These are phyloP conservation scores for Dendrothele bispora DNA, from an alignment of 768 basidiomycete species.

Conservation along the genomic window DNA sequence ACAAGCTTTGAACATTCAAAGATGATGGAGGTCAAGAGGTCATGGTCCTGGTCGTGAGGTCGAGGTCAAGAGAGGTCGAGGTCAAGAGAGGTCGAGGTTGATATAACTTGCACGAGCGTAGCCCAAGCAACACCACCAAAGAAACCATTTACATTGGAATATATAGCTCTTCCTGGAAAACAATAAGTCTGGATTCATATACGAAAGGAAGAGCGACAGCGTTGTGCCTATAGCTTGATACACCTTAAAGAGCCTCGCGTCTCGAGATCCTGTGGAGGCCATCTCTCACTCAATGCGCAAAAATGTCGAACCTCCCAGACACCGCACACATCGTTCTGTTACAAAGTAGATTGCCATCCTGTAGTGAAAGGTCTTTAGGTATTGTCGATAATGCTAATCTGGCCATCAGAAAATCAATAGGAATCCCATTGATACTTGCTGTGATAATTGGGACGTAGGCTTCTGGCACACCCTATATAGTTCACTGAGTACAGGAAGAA, in stretches of 20 bases:
- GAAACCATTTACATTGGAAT: slow-evolving; percentile 97
- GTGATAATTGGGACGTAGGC: slow-evolving; percentile 96
- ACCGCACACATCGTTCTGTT: slow-evolving; percentile 92
- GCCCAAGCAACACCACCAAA: slow-evolving; percentile 99
- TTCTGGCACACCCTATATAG: slow-evolving; percentile 93
- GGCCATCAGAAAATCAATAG: slow-evolving; percentile 93
- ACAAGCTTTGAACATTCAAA: too few species aligned
- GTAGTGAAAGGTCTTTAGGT: slow-evolving; percentile 86
- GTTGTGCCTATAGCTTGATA: slow-evolving; percentile 96
- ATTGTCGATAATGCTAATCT: slow-evolving; percentile 82
- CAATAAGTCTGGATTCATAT: not conserved
- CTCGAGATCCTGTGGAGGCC: slow-evolving; percentile 71
- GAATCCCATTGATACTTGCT: slow-evolving; percentile 86
- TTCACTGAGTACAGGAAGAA: not conserved
- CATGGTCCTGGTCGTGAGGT: too few species aligned
- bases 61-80: too few species aligned
- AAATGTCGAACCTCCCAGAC: slow-evolving; percentile 71
- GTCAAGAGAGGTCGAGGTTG: too few species aligned
- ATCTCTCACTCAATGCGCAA: not conserved
- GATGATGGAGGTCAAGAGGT: too few species aligned
- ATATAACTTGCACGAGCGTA: too few species aligned
- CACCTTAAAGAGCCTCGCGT: slow-evolving; percentile 93
- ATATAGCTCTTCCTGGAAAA: slow-evolving; percentile 83
- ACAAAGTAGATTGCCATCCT: slow-evolving; percentile 87
- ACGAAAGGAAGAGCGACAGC: slow-evolving; percentile 44